Evolutionary conservation across 192 early-diverging fungal species (phyloP).

Genomic region (Backusella circina): DNA sequence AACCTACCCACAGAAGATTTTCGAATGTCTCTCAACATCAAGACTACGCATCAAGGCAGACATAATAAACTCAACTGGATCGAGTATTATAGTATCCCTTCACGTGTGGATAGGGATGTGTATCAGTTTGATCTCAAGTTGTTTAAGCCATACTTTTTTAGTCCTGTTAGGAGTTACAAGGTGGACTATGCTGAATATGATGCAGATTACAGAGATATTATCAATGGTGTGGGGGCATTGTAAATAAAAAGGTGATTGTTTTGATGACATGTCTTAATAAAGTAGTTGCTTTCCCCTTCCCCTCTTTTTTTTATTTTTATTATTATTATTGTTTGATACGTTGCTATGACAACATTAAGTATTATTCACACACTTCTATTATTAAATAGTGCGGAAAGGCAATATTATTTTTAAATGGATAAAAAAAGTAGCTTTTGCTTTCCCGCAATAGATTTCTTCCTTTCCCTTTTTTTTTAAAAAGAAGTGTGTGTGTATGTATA

Average conservation of each 20-base stretch:
- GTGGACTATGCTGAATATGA: constrained; percentile 15
- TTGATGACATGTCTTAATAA: no score
- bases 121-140: constrained; percentile 26
- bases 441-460: neutral
- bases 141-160: constrained; percentile 36
- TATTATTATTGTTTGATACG: neutral
- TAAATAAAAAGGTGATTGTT: no score
- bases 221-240: neutral
- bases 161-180: constrained; percentile 22
- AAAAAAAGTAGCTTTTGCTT: neutral
- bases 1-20: constrained; percentile 16
- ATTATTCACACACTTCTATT: no score
- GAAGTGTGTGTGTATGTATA: neutral
- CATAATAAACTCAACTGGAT: constrained; percentile 40
- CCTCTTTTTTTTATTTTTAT: neutral
- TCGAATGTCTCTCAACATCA: constrained; percentile 24
- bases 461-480: neutral
- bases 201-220: neutral
- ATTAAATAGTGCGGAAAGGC: no score
- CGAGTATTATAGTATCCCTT: constrained; percentile 13
- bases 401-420: no score
- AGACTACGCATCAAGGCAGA: constrained; percentile 34
- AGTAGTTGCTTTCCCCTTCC: no score
- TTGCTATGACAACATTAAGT: no score
- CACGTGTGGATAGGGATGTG: neutral